Conservation (phyloP, 1,139 yeast species). For the Magnusiomyces ingens region DNA sequence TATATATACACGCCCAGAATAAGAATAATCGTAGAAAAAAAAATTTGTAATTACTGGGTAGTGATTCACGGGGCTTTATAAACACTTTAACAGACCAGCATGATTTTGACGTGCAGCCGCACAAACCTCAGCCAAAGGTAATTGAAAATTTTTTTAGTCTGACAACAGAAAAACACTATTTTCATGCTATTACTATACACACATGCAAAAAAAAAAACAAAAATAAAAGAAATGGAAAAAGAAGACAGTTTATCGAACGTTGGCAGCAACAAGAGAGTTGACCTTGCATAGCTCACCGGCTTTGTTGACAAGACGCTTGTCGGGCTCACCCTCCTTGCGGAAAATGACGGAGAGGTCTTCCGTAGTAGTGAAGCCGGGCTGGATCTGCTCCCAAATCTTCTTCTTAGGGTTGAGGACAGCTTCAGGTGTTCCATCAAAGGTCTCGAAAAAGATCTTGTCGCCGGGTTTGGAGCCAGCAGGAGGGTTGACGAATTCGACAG, state of each 20-base stretch:
- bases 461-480: conserved; percentile 95
- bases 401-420: conserved; percentile 95
- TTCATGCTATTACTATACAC: not conserved
- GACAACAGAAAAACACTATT: too few relatives aligned
- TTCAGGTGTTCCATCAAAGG: conserved; percentile 74
- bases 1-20: not conserved
- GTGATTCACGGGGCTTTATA: too few relatives aligned
- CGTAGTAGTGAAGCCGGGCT: conserved; percentile 81
- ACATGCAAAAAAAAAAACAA: not conserved
- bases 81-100: too few relatives aligned
- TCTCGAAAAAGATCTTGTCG: conserved; percentile 92
- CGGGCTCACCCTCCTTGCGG: conserved; percentile 74
- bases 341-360: conserved; percentile 71
- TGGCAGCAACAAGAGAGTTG: conserved; percentile 59
- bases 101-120: too few relatives aligned
- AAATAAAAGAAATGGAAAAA: not conserved
- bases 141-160: too few relatives aligned
- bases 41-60: not conserved
- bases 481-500: conserved; percentile 89
- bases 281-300: conserved; percentile 71
- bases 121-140: too few relatives aligned
- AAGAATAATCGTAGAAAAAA: not conserved
- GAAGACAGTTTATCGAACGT: conserved; percentile 50
- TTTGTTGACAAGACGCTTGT: conserved; percentile 69
- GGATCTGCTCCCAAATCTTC: conserved; percentile 94